phyloP scores from a whole-genome alignment of 1,284 basidiomycete genomes.

The Xanthoconium separans region DNA sequence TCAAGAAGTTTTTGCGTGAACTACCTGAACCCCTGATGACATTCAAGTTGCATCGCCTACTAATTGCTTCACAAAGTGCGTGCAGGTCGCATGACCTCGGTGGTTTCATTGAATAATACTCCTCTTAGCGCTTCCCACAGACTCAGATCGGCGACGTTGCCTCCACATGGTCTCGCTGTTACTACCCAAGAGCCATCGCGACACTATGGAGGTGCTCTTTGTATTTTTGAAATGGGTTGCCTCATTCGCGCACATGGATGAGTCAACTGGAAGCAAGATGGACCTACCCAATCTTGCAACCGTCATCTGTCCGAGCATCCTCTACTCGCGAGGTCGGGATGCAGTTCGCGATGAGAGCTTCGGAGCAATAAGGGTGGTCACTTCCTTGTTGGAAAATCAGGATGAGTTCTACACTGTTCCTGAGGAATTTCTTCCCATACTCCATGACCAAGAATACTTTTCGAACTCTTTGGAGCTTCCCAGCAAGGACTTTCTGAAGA shows the following conservation, averaged over 20 bases:
- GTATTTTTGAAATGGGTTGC: constrained; percentile 99
- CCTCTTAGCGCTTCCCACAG: constrained; percentile 65
- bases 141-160: constrained; percentile 79
- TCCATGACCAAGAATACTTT: constrained; percentile 87
- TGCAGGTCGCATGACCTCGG: constrained; percentile 18
- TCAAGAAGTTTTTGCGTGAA: constrained; percentile 97
- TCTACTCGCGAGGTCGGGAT: constrained; percentile 84
- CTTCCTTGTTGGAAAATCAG: constrained; percentile 86
- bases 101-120: constrained; percentile 11
- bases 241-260: constrained; percentile 97
- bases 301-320: constrained; percentile 95
- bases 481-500: constrained; percentile 88
- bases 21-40: constrained; percentile 96
- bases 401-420: constrained; percentile 93
- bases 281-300: constrained; percentile 96
- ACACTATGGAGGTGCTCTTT: constrained; percentile 97
- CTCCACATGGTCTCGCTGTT: constrained; percentile 88
- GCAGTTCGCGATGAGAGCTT: constrained; percentile 93
- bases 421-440: constrained; percentile 77
- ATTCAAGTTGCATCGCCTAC: constrained; percentile 88
- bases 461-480: constrained; percentile 79
- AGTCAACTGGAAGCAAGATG: constrained; percentile 99
- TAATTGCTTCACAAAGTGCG: constrained; percentile 87
- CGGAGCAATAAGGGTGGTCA: constrained; percentile 84
- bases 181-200: constrained; percentile 90